Evolutionary conservation across 805 yeast genomes (phyloP), one percentile per base, ranked within the genome.

Genomic region (Candida sithepensis): DNA sequence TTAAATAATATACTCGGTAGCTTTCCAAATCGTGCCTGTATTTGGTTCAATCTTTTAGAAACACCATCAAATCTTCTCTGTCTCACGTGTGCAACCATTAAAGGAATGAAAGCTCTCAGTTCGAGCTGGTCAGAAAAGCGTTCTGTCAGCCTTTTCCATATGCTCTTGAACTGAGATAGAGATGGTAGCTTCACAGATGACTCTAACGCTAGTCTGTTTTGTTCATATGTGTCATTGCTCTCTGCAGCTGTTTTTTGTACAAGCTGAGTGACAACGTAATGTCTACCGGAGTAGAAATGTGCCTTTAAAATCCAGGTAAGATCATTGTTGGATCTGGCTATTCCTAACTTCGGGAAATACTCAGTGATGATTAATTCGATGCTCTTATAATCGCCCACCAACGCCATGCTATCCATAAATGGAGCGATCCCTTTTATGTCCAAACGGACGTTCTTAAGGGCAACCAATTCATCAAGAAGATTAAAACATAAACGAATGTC

Each of bases 401-500:
- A 12, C 1, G 64, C 49, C 32, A 63, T 47, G 12, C 51, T 49
- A 3, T 46, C 41, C 32, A 64, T 40, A 16, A 64, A 36, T 7
- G 61, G 57, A 19, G 44, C 28, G n/a, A 63, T 54, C 7, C 52
- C 44, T 0, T 22, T 28, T 30, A 50, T 49, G 1, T 47, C 28
- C 10, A 60, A 46, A 23, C 49, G 41, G 7, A 51, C 38, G 16
- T 22, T 30, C 8, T 44, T 22, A 21, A 51, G 42, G 2, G 24
- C 21, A 8, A 42, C 24, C 6, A 68, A 47, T 45, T 66, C 68
- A 26, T 63, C 61, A 10, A 67, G 58, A 30, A 67, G 63, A 43
- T 61, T 52, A 49, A 49, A 66, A 52, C 45, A 75, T 63, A 67
- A 63, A 3, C 58, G 55, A 8, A 68, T 44, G 43, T 78, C 73